Evolutionary conservation across 805 yeast species (phyloP), one percentile per base, ranked within the genome.

Genomic region (Yarrowia sp.): DNA sequence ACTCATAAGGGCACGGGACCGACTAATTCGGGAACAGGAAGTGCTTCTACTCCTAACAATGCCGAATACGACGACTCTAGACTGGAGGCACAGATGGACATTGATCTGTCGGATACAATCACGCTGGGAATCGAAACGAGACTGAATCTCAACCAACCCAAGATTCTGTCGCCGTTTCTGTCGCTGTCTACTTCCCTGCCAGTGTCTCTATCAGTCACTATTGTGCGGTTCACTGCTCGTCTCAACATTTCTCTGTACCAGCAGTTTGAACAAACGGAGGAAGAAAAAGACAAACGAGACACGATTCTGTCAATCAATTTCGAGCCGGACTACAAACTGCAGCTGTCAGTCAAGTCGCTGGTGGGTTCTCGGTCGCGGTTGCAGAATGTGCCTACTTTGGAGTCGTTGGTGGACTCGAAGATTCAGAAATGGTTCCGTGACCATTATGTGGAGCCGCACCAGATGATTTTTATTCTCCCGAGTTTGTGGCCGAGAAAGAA

Each of bases 321-420:
- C 74, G 83, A 92, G 1, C 97, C 97, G 0, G 97, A 92, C 72
- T 95, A 90, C 75, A 79, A 93, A 65, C 79, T 95, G 68, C 98
- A 93, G 71, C 92, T 95, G 75, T 86, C 89, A 46, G 86, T 91
- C 17, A 86, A 86, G 70, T 90, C 97, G 0, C 77, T 93, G 43
- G 90, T 95, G 58, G 99, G 99, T 0, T 89, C 98, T 0, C 81
- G 96, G 54, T 90, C 98, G 0, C 89, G 95, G 72, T 79, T 95
- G 26, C 96, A 92, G 75, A 92, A 95, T 71, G 90, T 95, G 16
- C 99, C 99, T 8, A 92, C 95, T 71, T 85, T 95, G 38, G 85
- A 96, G 10, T 86, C 89, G 65, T 77, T 95, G 44, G 86, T 95
- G 36, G 98, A 95, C 72, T 85, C 84, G 65, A 87, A 87, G 67